Percentiles rank a stretch among this genome's conserved stretches.
These are phyloP conservation scores for Osmozyma mogii DNA, from an alignment of 805 yeast genomes.

Conservation along the genomic window DNA sequence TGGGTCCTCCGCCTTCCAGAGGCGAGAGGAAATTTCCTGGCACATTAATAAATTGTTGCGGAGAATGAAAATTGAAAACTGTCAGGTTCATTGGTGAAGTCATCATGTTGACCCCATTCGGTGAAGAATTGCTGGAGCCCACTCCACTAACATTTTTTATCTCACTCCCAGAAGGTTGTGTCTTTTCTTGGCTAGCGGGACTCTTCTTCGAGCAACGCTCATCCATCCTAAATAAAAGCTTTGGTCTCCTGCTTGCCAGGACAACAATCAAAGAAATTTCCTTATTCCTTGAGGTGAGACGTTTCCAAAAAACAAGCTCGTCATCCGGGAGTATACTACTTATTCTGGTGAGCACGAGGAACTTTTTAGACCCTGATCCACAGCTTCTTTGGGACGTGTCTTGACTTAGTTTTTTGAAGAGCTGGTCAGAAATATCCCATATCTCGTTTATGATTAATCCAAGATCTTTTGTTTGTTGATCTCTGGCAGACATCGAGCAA, in stretches of 20 bases:
- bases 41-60: constrained; percentile 28
- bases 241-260: constrained; percentile 56
- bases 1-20: constrained; percentile 12
- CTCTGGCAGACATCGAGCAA: constrained; percentile 19
- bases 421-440: constrained; percentile 48
- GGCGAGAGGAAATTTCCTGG: constrained; percentile 29
- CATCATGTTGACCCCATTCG: constrained; percentile 13
- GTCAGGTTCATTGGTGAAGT: constrained; percentile 25
- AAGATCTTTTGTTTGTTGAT: constrained; percentile 12
- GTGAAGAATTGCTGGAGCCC: constrained; percentile 15
- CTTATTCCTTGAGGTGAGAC: constrained; percentile 52
- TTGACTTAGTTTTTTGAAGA: constrained; percentile 31
- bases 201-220: no score
- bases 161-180: no score
- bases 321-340: constrained; percentile 76
- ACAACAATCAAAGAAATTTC: constrained; percentile 59
- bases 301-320: constrained; percentile 72
- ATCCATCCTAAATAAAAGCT: constrained; percentile 29
- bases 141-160: no score
- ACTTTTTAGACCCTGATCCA: constrained; percentile 45
- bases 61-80: constrained; percentile 27
- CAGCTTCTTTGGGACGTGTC: constrained; percentile 23
- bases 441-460: constrained; percentile 57
- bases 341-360: constrained; percentile 59
- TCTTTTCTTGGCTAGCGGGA: no score